Conservation (phyloP, 116 monocot species). For the Posidonia oceanica region DNA sequence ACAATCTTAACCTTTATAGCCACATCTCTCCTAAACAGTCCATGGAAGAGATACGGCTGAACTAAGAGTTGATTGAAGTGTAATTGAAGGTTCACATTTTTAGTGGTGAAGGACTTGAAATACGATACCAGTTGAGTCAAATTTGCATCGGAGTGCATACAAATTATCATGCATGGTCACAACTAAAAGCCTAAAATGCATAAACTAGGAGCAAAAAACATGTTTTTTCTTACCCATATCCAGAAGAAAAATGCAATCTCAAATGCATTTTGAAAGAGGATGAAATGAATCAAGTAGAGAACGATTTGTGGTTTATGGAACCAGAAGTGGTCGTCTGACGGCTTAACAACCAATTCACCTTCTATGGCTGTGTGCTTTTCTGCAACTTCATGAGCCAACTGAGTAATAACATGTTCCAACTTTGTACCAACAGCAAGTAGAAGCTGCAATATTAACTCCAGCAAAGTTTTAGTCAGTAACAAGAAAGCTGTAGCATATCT, state of each 20-base stretch:
- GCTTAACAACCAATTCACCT: conserved; percentile 49
- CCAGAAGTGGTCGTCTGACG: conserved; percentile 87
- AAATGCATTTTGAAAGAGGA: conserved; percentile 85
- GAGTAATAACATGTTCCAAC: conserved; percentile 56
- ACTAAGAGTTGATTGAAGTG: too few species aligned
- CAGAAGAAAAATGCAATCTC: conserved; percentile 87
- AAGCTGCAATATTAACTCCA: conserved; percentile 28
- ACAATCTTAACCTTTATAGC: too few species aligned
- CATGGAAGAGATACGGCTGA: too few species aligned
- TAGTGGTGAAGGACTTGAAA: too few species aligned
- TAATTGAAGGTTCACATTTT: too few species aligned
- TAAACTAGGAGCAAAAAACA: too few species aligned
- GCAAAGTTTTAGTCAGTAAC: background rate
- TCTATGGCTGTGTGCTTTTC: conserved; percentile 59
- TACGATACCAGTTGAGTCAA: too few species aligned
- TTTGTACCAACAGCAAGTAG: conserved; percentile 69
- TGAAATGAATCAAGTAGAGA: conserved; percentile 72
- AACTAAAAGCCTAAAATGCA: too few species aligned
- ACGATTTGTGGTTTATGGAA: conserved; percentile 40
- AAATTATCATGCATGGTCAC: too few species aligned
- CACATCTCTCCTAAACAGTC: too few species aligned
- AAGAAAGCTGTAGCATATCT: background rate
- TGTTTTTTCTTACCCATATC: conserved; percentile 48
- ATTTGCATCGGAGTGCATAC: too few species aligned
- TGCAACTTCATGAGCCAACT: conserved; percentile 59